These are phyloP conservation scores for Coriaria nepalensis DNA, from an alignment of 306 rosid genomes.

Conservation along the genomic window DNA sequence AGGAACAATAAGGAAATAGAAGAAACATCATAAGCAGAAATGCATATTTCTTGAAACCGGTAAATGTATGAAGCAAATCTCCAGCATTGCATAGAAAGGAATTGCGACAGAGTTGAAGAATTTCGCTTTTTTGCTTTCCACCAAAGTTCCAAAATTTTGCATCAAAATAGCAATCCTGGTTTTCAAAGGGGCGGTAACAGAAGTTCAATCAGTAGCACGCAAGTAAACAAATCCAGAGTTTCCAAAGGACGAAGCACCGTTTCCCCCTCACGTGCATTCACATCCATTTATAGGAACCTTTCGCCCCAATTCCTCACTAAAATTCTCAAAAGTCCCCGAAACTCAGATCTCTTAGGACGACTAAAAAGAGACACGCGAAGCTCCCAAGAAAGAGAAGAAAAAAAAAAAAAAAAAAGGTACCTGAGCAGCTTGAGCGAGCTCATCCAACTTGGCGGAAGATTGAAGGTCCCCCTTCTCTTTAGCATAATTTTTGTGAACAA, in stretches of 20 bases:
- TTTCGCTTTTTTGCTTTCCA: no score
- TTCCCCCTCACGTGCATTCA: no score
- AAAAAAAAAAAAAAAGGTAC: conserved; percentile 9
- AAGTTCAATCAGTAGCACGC: no score
- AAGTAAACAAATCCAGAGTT: no score
- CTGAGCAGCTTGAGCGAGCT: conserved; percentile 42
- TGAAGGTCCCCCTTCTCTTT: conserved; percentile 36
- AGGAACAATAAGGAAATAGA: not conserved
- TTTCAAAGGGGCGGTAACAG: no score
- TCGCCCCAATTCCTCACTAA: no score
- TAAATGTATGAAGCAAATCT: not conserved
- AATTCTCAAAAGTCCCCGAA: not conserved
- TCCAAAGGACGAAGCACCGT: no score
- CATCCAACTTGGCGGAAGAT: conserved; percentile 29
- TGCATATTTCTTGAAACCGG: not conserved
- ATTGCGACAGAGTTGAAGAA: no score
- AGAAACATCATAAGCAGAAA: not conserved
- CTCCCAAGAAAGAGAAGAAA: not conserved
- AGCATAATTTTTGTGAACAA: conserved; percentile 27
- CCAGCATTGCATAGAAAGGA: no score
- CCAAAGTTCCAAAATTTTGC: no score
- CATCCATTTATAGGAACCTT: no score
- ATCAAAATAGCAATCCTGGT: no score
- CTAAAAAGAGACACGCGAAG: not conserved
- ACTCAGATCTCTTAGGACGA: not conserved